Percentiles rank a stretch among this genome's conserved stretches.
Conservation (phyloP, 305 asterid genomes). For the Salvia sclarea region DNA sequence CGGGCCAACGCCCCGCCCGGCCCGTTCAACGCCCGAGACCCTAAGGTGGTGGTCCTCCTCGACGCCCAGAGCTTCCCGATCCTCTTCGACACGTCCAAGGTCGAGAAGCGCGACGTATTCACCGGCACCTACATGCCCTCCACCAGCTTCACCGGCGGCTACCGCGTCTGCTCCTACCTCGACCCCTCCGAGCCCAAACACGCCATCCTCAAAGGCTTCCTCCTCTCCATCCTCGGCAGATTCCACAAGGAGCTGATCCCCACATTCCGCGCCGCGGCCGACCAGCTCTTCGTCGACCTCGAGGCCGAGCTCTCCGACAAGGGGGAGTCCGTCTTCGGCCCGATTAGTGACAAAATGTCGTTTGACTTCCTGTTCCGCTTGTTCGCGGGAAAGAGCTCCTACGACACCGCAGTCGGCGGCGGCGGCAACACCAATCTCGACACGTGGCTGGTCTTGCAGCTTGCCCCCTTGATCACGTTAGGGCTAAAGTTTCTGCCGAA, state of each 20-base stretch:
- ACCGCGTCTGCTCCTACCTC: slow-evolving; percentile 50
- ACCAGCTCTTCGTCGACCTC: slow-evolving; percentile 36
- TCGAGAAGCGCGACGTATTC: slow-evolving; percentile 44
- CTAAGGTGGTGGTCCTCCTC: slow-evolving; percentile 26
- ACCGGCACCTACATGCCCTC: slow-evolving; percentile 64
- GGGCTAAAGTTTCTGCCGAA: slow-evolving; percentile 51
- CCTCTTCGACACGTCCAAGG: slow-evolving; percentile 58
- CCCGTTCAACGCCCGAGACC: slow-evolving; percentile 32
- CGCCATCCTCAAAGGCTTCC: slow-evolving; percentile 36
- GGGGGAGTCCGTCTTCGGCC: slow-evolving; percentile 38
- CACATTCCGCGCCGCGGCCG: slow-evolving; percentile 27
- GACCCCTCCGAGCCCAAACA: slow-evolving; percentile 52
- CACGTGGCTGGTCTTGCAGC: slow-evolving; percentile 48
- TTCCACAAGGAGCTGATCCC: slow-evolving; percentile 41
- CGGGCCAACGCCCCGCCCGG: slow-evolving; percentile 31
- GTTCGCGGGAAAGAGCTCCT: slow-evolving; percentile 30
- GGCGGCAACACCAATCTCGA: slow-evolving; percentile 35
- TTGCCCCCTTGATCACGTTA: slow-evolving; percentile 45
- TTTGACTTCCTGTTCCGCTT: slow-evolving; percentile 53
- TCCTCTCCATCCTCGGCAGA: slow-evolving; percentile 31
- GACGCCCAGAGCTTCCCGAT: slow-evolving; percentile 43
- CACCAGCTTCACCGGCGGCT: slow-evolving; percentile 47
- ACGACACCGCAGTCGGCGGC: slow-evolving; percentile 32
- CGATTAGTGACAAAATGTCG: slow-evolving; percentile 41
- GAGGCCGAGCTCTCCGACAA: slow-evolving; percentile 39